phyloP scores from a whole-genome alignment of 2,329 filamentous ascomycete species.

The Colletotrichum endophyticum region DNA sequence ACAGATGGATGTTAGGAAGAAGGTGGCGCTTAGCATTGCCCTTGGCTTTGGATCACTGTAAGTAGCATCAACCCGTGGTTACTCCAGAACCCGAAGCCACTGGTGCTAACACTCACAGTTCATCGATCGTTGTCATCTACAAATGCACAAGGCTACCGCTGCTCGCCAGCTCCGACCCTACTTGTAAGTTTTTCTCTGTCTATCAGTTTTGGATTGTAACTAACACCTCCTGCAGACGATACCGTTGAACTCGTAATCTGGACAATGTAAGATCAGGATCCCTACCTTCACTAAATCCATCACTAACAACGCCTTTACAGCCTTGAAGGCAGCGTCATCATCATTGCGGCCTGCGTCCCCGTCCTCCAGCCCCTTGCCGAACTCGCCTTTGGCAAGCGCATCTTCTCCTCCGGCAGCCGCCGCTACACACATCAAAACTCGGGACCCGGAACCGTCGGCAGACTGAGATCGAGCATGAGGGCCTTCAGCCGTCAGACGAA shows the following conservation, averaged over 20 bases:
- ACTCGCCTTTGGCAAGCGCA: slow-evolving; percentile 3
- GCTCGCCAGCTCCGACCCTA: slow-evolving; percentile 26
- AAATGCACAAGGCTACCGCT: slow-evolving; percentile 40
- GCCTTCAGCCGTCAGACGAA: not conserved
- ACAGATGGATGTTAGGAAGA: slow-evolving; percentile 43
- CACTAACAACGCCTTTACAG: slow-evolving; percentile 15
- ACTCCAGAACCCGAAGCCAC: not conserved
- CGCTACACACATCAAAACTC: not conserved
- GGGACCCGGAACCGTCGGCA: not conserved
- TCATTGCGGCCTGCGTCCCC: slow-evolving; percentile 39
- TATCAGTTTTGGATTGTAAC: too few relatives aligned
- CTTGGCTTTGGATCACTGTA: slow-evolving; percentile 44
- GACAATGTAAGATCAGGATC: slow-evolving; percentile 41
- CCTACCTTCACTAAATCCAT: rapidly evolving
- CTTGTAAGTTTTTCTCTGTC: slow-evolving; percentile 10
- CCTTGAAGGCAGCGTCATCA: slow-evolving; percentile 36
- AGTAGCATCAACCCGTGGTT: not conserved
- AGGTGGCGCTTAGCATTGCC: slow-evolving; percentile 40
- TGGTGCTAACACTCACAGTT: slow-evolving; percentile 13
- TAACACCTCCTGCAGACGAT: slow-evolving; percentile 25
- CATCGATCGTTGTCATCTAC: slow-evolving; percentile 30
- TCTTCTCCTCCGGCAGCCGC: not conserved
- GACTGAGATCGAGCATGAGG: not conserved
- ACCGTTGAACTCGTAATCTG: slow-evolving; percentile 48
- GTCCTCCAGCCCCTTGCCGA: slow-evolving; percentile 33